Conservation (phyloP, 2,329 filamentous ascomycete genomes). For the Lojkania enalia region DNA sequence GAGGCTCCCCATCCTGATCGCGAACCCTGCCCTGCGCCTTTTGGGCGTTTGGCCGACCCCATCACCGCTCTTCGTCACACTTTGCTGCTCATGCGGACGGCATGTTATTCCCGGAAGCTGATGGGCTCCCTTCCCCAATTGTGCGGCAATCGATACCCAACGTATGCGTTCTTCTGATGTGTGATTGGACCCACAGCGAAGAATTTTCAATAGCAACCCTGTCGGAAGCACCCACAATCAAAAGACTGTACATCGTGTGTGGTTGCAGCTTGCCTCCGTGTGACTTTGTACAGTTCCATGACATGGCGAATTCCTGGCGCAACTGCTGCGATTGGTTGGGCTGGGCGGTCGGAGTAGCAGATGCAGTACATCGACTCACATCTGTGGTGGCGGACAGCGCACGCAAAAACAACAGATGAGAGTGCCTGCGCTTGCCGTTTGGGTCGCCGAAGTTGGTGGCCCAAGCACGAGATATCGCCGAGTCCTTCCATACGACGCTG, state of each 20-base stretch:
- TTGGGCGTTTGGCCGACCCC: not conserved
- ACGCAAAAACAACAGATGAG: not conserved
- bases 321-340: not conserved
- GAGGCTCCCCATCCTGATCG: not conserved
- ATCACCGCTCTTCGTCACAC: slow-evolving; percentile 18
- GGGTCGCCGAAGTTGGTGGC: slow-evolving; percentile 1
- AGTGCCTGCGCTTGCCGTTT: not conserved
- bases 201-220: slow-evolving; percentile 11
- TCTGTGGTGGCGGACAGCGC: not conserved
- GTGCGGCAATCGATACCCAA: slow-evolving; percentile 10
- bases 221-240: slow-evolving; percentile 1
- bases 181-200: slow-evolving; percentile 10
- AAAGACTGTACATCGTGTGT: slow-evolving; percentile 1
- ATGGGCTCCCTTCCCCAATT: slow-evolving; percentile 3
- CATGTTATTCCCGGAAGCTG: slow-evolving; percentile 12
- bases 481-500: slow-evolving; percentile 4
- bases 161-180: slow-evolving; percentile 1
- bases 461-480: slow-evolving; percentile 9
- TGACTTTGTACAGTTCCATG: slow-evolving; percentile 5
- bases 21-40: not conserved
- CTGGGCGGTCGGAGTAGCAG: not conserved
- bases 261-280: slow-evolving; percentile 6
- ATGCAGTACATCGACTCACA: slow-evolving; percentile 1
- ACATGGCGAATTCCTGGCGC: slow-evolving; percentile 2
- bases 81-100: slow-evolving; percentile 5